Percentiles rank a stretch among this genome's conserved stretches.
Evolutionary conservation across 257 asterid genomes (phyloP).

Genomic region (Mentha longifolia): DNA sequence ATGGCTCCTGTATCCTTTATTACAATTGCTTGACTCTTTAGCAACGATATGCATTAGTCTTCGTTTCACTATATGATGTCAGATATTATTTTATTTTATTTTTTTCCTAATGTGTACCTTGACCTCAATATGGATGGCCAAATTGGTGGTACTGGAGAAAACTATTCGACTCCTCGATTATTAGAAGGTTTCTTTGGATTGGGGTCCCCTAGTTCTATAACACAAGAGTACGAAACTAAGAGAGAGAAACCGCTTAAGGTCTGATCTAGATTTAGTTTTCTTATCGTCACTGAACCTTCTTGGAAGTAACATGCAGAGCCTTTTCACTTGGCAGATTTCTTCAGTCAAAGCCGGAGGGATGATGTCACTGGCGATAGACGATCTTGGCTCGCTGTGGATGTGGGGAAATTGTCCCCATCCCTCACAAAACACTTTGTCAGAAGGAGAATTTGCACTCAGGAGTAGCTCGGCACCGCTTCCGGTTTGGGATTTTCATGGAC

Average conservation of each 20-base stretch:
- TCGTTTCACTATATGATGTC: background rate
- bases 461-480: slow-evolving; percentile 66
- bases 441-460: slow-evolving; percentile 49
- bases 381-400: slow-evolving; percentile 77
- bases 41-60: background rate
- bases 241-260: slow-evolving; percentile 62
- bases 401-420: slow-evolving; percentile 88
- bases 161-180: slow-evolving; percentile 56
- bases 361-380: slow-evolving; percentile 89
- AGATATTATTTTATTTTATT: background rate
- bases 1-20: slow-evolving; percentile 81
- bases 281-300: slow-evolving; percentile 2
- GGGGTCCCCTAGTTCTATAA: slow-evolving; percentile 53
- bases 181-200: slow-evolving; percentile 69
- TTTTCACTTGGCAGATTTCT: slow-evolving; percentile 56
- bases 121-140: slow-evolving; percentile 79
- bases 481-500: slow-evolving; percentile 80
- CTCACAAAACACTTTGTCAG: slow-evolving; percentile 41
- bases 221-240: slow-evolving; percentile 38
- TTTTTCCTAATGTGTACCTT: slow-evolving; percentile 41
- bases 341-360: slow-evolving; percentile 86
- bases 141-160: slow-evolving; percentile 68
- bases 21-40: background rate
- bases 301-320: background rate
- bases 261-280: slow-evolving; percentile 32